Evolutionary conservation across 2,329 filamentous ascomycete genomes (phyloP).

Genomic region (Diaporthe sp.): DNA sequence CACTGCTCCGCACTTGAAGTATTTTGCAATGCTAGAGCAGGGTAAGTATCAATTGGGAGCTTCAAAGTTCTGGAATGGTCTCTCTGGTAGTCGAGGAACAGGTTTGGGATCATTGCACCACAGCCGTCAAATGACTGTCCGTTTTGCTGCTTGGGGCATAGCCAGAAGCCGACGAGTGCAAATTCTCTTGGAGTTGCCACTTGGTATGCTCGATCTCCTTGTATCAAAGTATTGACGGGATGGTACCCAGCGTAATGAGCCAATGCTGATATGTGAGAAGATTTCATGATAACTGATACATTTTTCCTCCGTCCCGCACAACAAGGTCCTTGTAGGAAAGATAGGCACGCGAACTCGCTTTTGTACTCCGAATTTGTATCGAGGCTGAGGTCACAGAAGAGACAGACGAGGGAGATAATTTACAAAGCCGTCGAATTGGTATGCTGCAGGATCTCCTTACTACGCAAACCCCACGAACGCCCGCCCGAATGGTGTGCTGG

Average conservation of each 20-base stretch:
- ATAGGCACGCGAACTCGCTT: background rate
- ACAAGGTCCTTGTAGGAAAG: constrained; percentile 32
- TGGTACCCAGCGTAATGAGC: background rate
- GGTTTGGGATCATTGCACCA: no score
- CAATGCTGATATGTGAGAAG: constrained; percentile 11
- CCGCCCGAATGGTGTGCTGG: background rate
- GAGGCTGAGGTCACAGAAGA: no score
- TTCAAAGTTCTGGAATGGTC: no score
- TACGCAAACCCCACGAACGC: background rate
- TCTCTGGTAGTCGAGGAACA: no score
- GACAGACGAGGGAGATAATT: background rate
- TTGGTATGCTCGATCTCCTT: no score
- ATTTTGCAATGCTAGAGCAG: background rate
- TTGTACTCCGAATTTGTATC: background rate
- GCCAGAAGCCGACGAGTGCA: background rate
- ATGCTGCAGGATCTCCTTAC: background rate
- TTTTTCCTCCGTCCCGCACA: background rate
- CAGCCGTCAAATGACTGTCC: background rate
- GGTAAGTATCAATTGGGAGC: no score
- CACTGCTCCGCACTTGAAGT: background rate
- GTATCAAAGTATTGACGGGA: background rate
- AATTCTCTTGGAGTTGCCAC: background rate
- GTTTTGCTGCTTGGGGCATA: no score
- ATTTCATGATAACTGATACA: background rate
- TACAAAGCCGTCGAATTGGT: background rate